Evolutionary conservation across 192 early-diverging fungal genomes (phyloP).

Genomic region (Coemansia sp.): DNA sequence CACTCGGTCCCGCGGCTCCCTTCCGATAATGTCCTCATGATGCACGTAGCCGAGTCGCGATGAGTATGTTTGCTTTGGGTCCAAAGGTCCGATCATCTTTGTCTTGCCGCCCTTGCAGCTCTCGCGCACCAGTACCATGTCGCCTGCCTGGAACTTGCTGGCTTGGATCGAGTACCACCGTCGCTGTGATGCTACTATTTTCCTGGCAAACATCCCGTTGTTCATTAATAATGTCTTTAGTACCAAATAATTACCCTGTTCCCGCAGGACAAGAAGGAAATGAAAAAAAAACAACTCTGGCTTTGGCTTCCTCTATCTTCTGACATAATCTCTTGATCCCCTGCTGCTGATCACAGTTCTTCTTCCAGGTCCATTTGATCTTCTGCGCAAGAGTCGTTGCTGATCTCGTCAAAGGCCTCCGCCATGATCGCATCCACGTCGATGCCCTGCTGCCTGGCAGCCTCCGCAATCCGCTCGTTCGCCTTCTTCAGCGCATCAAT

Average conservation of each 20-base stretch:
- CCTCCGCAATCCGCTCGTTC: slow-evolving; percentile 18
- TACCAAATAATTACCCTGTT: too few relatives aligned
- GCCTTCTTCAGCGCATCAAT: slow-evolving; percentile 52
- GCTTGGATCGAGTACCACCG: background rate
- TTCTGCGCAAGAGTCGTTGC: slow-evolving; percentile 1
- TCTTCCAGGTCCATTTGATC: background rate
- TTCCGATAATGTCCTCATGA: slow-evolving; percentile 33
- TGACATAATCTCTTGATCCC: too few relatives aligned
- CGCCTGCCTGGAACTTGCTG: slow-evolving; percentile 25
- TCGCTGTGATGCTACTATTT: background rate
- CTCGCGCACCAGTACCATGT: slow-evolving; percentile 41
- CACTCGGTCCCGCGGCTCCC: slow-evolving; percentile 18
- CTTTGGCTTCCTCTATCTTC: too few relatives aligned
- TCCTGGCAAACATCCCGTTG: background rate
- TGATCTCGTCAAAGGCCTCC: background rate
- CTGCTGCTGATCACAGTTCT: background rate
- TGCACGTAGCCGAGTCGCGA: slow-evolving; percentile 20
- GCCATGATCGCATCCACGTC: slow-evolving; percentile 24
- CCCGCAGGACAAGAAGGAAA: too few relatives aligned
- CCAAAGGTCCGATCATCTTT: slow-evolving; percentile 26
- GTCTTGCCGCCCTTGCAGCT: slow-evolving; percentile 18
- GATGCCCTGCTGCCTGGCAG: slow-evolving; percentile 16
- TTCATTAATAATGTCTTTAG: too few relatives aligned
- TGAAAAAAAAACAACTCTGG: too few relatives aligned
- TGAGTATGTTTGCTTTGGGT: background rate